Evolutionary conservation across 2,329 filamentous ascomycete genomes (phyloP), one percentile per base, ranked within the genome.

Genomic region (Cytospora piceicola): DNA sequence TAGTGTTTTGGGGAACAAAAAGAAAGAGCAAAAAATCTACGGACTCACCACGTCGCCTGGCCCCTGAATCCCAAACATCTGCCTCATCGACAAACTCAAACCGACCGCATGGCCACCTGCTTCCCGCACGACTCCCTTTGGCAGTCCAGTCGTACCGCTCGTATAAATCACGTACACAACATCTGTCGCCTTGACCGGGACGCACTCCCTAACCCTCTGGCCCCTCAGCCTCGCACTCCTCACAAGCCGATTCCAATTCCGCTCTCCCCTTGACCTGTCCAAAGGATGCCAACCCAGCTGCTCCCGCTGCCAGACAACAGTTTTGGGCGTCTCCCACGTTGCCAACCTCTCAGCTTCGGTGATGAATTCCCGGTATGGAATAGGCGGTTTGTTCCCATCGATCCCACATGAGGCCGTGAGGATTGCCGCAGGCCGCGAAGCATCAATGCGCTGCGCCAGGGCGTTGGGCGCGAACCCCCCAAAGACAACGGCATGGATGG

Each of bases 381-480:
- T 83, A 0, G 93, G 89, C 0, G 90, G 90, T 76, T 96, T 96
- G 60, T 82, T 82, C 4, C 93, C 94, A 72, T 97, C 94, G 64
- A 97, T 94, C 39, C 94, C 94, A 76, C 94, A 97, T 11, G 92
- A 96, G 0, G 94, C 93, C 0, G 94, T 97, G 75, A 97, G 85
- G 58, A 97, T 87, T 12, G 85, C 88, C 11, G 86, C 85, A 9
- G 94, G 92, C 39, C 85, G 85, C 9, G 90, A 92, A 0, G 91
- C 90, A 59, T 96, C 93, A 70, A 98, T 96, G 30, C 94, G 86
- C 78, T 97, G 94, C 0, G 93, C 92, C 54, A 97, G 82, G 4
- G 93, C 91, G 12, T 84, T 82, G 0, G 93, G 83, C 0, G 92
- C 93, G 75, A 98, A 98, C 0, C 94, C 94, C 52, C 94, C 94